These are phyloP conservation scores for Phytophthora podocarpi DNA, from an alignment of 352 stramenopile genomes.

Conservation along the genomic window DNA sequence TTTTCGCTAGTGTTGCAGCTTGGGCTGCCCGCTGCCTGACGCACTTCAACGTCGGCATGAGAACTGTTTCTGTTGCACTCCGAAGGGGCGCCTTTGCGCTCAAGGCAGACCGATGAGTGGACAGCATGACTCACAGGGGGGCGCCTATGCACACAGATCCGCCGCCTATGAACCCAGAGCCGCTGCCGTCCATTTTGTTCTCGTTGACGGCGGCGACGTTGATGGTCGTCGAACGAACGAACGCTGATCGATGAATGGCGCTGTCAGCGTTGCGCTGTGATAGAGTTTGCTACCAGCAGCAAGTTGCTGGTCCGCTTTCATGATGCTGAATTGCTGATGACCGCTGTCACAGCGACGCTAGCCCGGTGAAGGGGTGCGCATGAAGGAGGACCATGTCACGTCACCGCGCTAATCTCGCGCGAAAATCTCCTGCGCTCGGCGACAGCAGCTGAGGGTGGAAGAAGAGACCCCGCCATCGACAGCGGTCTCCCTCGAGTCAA, in stretches of 20 bases:
- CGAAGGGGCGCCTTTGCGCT: slow-evolving; percentile 14
- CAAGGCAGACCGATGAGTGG: slow-evolving; percentile 22
- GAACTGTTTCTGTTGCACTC: slow-evolving; percentile 23
- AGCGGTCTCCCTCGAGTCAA: background rate
- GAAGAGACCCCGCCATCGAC: slow-evolving; percentile 6
- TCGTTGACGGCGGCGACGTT: background rate
- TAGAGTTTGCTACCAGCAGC: too few relatives aligned
- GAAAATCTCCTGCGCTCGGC: background rate
- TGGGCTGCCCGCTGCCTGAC: background rate
- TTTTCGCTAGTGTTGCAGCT: background rate
- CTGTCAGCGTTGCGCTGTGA: background rate
- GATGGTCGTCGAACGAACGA: slow-evolving; percentile 3
- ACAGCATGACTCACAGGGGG: slow-evolving; percentile 3
- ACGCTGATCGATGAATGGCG: background rate
- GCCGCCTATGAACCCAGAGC: slow-evolving; percentile 5
- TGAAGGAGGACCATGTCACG: background rate
- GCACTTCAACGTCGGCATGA: slow-evolving; percentile 15
- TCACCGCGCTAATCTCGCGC: slow-evolving; percentile 1
- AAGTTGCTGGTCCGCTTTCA: too few relatives aligned
- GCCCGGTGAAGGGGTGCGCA: slow-evolving; percentile 11
- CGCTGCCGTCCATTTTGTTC: background rate
- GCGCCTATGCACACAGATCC: slow-evolving; percentile 10
- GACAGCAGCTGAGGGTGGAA: slow-evolving; percentile 22
- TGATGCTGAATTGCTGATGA: too few relatives aligned
- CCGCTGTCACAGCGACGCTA: background rate